Conservation (phyloP, 768 basidiomycete genomes). For the Antrodiella citrinella region DNA sequence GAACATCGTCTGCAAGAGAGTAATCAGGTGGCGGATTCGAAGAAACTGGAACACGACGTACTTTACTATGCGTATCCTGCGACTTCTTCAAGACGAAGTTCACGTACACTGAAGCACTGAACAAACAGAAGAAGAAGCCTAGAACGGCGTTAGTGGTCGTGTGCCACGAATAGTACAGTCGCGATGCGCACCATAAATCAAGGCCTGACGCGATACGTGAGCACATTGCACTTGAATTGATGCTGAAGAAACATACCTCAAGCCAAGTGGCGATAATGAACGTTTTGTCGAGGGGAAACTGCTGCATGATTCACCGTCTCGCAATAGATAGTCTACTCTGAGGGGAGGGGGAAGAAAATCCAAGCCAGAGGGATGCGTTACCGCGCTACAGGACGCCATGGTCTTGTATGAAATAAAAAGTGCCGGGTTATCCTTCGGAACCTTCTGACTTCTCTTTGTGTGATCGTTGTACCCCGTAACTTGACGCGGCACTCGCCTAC, state of each 20-base stretch:
- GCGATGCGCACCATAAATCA: conserved; percentile 8
- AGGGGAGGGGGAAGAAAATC: neutral
- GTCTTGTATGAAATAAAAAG: neutral
- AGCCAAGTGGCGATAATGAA: conserved; percentile 14
- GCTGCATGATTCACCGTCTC: neutral
- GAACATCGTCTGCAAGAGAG: conserved; percentile 8
- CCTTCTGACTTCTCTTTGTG: neutral
- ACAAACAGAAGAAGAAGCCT: conserved; percentile 13
- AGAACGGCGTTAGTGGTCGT: neutral
- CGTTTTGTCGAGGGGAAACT: conserved; percentile 9
- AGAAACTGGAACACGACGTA: neutral
- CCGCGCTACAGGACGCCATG: neutral
- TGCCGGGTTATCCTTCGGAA: neutral
- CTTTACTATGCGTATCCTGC: conserved; percentile 10
- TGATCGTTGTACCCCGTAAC: neutral
- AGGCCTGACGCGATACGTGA: too few relatives aligned
- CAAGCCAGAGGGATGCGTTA: neutral
- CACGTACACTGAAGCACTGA: conserved; percentile 9
- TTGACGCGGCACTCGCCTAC: neutral
- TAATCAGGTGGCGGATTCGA: neutral
- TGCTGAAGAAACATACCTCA: conserved; percentile 1
- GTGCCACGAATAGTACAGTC: neutral
- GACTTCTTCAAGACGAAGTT: neutral
- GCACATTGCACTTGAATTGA: too few relatives aligned
- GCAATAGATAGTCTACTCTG: neutral